Conservation (phyloP, 257 asterid species). For the Solanum tacnaense region DNA sequence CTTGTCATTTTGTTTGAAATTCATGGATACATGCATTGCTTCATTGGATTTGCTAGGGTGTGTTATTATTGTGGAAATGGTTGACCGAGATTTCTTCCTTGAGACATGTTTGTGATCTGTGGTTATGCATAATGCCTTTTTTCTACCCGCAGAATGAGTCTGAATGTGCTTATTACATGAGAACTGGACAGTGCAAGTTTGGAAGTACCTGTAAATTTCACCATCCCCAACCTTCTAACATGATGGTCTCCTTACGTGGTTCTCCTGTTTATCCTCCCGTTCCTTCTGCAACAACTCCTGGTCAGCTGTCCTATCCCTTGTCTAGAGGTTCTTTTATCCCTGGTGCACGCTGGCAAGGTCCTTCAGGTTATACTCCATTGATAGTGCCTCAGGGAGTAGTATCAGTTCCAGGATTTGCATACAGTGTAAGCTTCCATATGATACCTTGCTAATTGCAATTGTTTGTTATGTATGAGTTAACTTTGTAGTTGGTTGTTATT, state of each 20-base stretch:
- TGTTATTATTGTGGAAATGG: neutral
- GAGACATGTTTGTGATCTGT: neutral
- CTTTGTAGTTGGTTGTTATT: neutral
- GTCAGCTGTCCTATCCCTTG: conserved; percentile 64
- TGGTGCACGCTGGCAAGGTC: conserved; percentile 91
- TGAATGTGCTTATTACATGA: conserved; percentile 85
- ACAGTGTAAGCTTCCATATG: conserved; percentile 48
- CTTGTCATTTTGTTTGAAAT: neutral
- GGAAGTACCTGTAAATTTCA: conserved; percentile 93
- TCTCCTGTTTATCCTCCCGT: conserved; percentile 84
- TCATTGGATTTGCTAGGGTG: neutral
- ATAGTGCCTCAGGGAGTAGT: conserved; percentile 87
- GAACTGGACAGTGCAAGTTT: conserved; percentile 90
- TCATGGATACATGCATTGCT: neutral
- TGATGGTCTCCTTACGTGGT: conserved; percentile 82
- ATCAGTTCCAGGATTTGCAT: conserved; percentile 79
- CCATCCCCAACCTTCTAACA: conserved; percentile 91
- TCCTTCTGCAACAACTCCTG: conserved; percentile 68
- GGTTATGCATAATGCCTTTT: neutral
- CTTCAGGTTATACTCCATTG: conserved; percentile 73
- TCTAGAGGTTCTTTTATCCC: conserved; percentile 78
- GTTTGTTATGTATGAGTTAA: neutral
- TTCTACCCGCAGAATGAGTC: conserved; percentile 51
- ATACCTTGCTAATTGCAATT: neutral
- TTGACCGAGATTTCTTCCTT: neutral